A percentile compares a stretch with the other conserved stretches of the same genome.
These are phyloP conservation scores for Amanita polypyramis DNA, from an alignment of 768 basidiomycete species.

Conservation along the genomic window DNA sequence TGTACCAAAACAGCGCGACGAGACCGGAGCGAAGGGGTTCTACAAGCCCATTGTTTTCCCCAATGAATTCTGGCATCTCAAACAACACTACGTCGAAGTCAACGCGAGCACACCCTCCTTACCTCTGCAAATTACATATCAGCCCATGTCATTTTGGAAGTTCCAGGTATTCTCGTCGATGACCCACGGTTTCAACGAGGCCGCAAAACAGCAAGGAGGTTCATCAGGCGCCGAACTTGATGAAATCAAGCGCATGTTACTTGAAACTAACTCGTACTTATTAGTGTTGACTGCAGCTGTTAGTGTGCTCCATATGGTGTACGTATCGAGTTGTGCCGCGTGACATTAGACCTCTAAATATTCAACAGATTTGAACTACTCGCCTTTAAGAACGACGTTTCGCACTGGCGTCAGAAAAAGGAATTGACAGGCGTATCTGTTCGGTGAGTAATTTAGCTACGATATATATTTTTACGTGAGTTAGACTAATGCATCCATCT, in stretches of 20 bases:
- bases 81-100: constrained; percentile 73
- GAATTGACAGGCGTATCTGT: constrained; percentile 94
- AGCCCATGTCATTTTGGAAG: constrained; percentile 79
- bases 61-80: constrained; percentile 92
- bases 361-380: constrained; percentile 80
- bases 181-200: constrained; percentile 81
- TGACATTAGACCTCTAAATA: constrained; percentile 1
- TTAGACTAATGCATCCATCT: constrained; percentile 9
- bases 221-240: constrained; percentile 67
- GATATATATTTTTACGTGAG: constrained; percentile 1
- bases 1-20: constrained; percentile 47
- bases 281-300: constrained; percentile 77
- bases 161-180: constrained; percentile 82
- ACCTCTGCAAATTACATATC: constrained; percentile 75
- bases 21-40: constrained; percentile 51
- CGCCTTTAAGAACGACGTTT: constrained; percentile 91
- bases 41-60: constrained; percentile 88
- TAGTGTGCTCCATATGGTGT: constrained; percentile 82
- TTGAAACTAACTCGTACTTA: constrained; percentile 84
- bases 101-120: constrained; percentile 73
- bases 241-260: constrained; percentile 90
- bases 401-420: constrained; percentile 91
- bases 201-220: constrained; percentile 63
- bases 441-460: constrained; percentile 37
- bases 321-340: constrained; percentile 20